Percentiles rank a stretch among this genome's conserved stretches.
phyloP scores from a whole-genome alignment of 1,139 yeast genomes.

The Kluyveromyces sp. region DNA sequence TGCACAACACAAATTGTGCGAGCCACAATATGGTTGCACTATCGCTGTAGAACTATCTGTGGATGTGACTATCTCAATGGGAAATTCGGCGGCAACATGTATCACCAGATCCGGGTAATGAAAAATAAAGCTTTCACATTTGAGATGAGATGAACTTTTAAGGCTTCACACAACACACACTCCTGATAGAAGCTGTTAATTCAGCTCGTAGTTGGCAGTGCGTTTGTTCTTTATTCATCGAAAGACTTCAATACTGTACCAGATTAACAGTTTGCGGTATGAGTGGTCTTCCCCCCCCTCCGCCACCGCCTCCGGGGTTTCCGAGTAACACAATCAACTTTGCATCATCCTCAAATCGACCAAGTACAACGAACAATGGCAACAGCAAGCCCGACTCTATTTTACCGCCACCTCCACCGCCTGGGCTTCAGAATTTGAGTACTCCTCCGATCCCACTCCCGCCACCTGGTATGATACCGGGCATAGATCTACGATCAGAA shows the following conservation, averaged over 20 bases:
- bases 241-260: no score
- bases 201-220: background rate
- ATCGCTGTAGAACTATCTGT: no score
- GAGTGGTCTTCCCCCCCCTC: slow-evolving; percentile 17
- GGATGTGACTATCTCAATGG: no score
- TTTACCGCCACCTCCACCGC: slow-evolving; percentile 16
- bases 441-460: slow-evolving; percentile 30
- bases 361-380: background rate
- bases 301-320: slow-evolving; percentile 23
- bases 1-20: no score
- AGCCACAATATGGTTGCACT: no score
- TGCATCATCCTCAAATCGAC: background rate
- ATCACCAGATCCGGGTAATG: slow-evolving; percentile 1
- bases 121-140: background rate
- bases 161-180: background rate
- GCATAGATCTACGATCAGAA: background rate
- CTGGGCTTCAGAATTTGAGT: slow-evolving; percentile 13
- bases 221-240: no score
- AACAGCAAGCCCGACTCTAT: slow-evolving; percentile 6
- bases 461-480: slow-evolving; percentile 14
- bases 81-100: no score
- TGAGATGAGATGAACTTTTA: slow-evolving; percentile 1
- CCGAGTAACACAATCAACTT: slow-evolving; percentile 5
- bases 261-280: slow-evolving; percentile 1
- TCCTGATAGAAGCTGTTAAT: no score